Base-by-base conservation (phyloP, 2,329 filamentous ascomycete genomes). In the Penicillium capsulatum region DNA sequence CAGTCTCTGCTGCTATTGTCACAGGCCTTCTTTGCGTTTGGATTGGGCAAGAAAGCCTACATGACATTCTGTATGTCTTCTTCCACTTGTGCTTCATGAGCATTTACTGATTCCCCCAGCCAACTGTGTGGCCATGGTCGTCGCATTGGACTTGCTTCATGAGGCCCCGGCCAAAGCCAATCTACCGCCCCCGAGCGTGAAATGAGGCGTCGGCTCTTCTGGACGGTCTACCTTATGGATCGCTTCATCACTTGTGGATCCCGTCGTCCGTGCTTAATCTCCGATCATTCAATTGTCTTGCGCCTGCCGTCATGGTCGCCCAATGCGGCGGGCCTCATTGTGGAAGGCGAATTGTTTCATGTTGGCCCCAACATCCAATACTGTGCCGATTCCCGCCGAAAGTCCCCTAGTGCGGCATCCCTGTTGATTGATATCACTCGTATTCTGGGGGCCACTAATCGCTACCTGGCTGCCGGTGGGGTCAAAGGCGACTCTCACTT, bases 401-500 rank as follows among this genome's bases (percentile, higher is more conserved):
- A 80, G 53, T 77, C 77, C 1, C 85, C 89, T 53, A 85, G 86
- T 15, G 84, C 84, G 58, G 84, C 77, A 40, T 83, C 84, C 5
- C 83, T 94, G 77, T 74, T 94, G 19, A 87, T 94, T 50, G 86
- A 92, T 55, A 90, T 94, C 47, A 81, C 81, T 17, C 81, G 86
- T 22, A 86, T 94, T 31, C 73, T 94, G 5, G 87, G 88, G 22
- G 83, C 83, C 44, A 91, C 87, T 2, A 92, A 90, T 56, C 78
- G 82, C 44, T 94, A 94, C 61, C 74, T 94, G 34, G 86, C 87
- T 7, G 84, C 85, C 2, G 88, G 87, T 5, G 88, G 88, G 22
- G 86, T 92, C 40, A 92, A 91, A 65, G 86, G 86, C 19, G 87
- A 94, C 58, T 89, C 86, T 0, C 87, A 94, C 61, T 94, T 94